Evolutionary conservation across 306 rosid species (phyloP).

Genomic region (Acacia acuminata): DNA sequence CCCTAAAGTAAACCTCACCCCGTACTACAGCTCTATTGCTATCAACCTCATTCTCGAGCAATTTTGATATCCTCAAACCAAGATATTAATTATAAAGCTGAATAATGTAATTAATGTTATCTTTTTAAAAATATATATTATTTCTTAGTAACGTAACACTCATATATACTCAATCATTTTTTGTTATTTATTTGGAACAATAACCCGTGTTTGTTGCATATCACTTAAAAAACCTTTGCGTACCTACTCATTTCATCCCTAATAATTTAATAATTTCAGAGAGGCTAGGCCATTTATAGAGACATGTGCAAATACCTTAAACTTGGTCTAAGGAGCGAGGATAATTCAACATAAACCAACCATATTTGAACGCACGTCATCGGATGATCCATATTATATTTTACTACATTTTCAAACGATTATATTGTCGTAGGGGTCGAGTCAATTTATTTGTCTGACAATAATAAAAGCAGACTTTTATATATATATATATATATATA

Average conservation of each 20-base stretch:
- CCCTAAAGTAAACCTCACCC: too few species aligned
- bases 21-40: too few species aligned
- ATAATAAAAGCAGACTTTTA: neutral
- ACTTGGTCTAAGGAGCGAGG: too few species aligned
- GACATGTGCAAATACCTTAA: too few species aligned
- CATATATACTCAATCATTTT: neutral
- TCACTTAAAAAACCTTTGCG: too few species aligned
- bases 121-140: too few species aligned
- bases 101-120: too few species aligned
- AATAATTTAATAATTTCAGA: too few species aligned
- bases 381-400: neutral
- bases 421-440: neutral
- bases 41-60: too few species aligned
- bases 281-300: neutral
- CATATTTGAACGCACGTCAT: neutral
- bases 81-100: too few species aligned
- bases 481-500: neutral
- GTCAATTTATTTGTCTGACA: neutral
- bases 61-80: too few species aligned
- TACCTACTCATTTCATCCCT: neutral
- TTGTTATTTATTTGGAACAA: neutral
- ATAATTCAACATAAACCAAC: neutral
- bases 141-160: too few species aligned
- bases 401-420: neutral
- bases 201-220: neutral